A percentile compares a stretch with the other conserved stretches of the same genome.
These are phyloP conservation scores for Gymnopus androsaceus DNA, from an alignment of 1,284 basidiomycete genomes.

Conservation along the genomic window DNA sequence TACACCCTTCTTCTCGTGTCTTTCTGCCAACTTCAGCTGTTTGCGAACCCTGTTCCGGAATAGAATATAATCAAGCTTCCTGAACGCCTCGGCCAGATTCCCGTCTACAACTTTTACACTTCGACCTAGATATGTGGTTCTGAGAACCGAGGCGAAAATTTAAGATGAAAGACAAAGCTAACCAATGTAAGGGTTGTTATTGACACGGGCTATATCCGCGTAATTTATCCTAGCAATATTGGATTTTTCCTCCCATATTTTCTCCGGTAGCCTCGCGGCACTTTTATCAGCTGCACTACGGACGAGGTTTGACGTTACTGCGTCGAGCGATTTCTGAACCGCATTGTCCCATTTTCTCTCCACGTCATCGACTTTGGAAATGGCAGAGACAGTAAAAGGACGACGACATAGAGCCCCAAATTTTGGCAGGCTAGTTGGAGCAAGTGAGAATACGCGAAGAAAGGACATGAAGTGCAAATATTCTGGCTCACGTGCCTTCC, in stretches of 20 bases:
- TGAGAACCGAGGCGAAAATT: constrained; percentile 9
- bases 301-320: not conserved
- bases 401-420: not conserved
- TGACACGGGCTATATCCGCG: constrained; percentile 23
- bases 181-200: constrained; percentile 45
- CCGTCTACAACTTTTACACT: constrained; percentile 43
- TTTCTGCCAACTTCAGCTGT: constrained; percentile 49
- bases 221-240: constrained; percentile 22
- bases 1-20: constrained; percentile 74
- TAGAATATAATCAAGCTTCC: constrained; percentile 53
- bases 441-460: not conserved
- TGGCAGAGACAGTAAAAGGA: not conserved
- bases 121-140: constrained; percentile 42
- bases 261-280: constrained; percentile 23
- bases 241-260: constrained; percentile 43
- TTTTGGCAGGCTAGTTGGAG: not conserved
- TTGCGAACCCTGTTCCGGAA: constrained; percentile 54
- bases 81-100: constrained; percentile 46
- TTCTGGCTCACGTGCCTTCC: not conserved
- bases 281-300: no score
- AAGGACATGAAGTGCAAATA: constrained; percentile 4
- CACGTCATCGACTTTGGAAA: not conserved
- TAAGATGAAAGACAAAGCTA: constrained; percentile 15
- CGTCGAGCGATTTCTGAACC: not conserved
- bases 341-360: not conserved